A percentile compares a stretch with the other conserved stretches of the same genome.
phyloP scores from a whole-genome alignment of 2,329 filamentous ascomycete genomes.

The Paecilomyces sp. region DNA sequence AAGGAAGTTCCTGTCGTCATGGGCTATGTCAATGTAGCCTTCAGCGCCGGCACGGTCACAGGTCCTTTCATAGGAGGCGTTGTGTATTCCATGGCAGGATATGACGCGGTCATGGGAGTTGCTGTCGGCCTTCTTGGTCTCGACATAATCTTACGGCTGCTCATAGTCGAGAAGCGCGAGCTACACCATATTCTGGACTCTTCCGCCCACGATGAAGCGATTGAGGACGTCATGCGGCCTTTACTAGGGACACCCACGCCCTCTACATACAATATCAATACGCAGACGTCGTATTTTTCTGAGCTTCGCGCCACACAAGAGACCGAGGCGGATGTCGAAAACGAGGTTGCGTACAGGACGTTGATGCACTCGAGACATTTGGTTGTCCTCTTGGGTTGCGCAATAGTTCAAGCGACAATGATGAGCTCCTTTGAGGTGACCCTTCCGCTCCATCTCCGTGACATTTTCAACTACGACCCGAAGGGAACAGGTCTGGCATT shows the following conservation, averaged over 20 bases:
- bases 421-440: neutral
- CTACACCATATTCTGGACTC: neutral
- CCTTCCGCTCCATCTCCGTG: neutral
- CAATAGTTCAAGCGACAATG: neutral
- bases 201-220: neutral
- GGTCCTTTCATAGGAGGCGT: conserved; percentile 54
- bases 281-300: neutral
- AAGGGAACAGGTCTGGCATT: neutral
- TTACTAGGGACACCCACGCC: neutral
- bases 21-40: conserved; percentile 45
- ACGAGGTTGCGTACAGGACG: neutral
- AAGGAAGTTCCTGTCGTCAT: conserved; percentile 54
- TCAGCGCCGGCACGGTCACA: conserved; percentile 50
- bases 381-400: neutral
- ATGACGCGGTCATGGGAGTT: conserved; percentile 26
- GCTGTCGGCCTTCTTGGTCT: conserved; percentile 9
- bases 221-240: neutral
- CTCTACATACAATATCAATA: neutral
- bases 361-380: neutral
- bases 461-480: neutral
- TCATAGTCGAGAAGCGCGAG: neutral
- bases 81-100: conserved; percentile 34
- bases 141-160: conserved; percentile 7
- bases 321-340: neutral
- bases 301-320: neutral